phyloP scores from a whole-genome alignment of 1,284 basidiomycete genomes.

The Cryptococcus sp. region DNA sequence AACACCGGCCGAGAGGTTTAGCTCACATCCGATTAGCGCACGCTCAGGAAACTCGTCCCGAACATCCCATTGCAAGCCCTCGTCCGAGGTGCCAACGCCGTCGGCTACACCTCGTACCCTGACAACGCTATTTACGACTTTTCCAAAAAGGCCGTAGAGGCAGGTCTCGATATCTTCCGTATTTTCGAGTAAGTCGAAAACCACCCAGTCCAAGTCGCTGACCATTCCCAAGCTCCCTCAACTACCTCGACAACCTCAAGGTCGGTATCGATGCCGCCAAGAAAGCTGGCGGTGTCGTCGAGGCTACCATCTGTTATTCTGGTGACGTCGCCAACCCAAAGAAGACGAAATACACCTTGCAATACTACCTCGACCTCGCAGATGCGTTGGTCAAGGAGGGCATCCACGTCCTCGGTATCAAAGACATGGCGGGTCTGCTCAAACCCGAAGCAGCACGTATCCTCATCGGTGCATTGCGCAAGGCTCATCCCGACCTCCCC shows the following conservation, averaged over 20 bases:
- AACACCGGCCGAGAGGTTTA: slow-evolving; percentile 5
- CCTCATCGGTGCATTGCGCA: slow-evolving; percentile 89
- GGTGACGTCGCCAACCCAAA: slow-evolving; percentile 95
- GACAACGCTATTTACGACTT: slow-evolving; percentile 99
- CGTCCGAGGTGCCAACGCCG: slow-evolving; percentile 97
- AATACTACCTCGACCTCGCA: slow-evolving; percentile 97
- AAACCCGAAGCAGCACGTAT: slow-evolving; percentile 92
- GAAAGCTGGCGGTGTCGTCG: slow-evolving; percentile 97
- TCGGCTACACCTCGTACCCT: slow-evolving; percentile 98
- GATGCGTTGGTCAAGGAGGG: slow-evolving; percentile 92
- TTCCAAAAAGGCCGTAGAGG: slow-evolving; percentile 96
- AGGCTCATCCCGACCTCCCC: slow-evolving; percentile 94
- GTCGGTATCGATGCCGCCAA: slow-evolving; percentile 98
- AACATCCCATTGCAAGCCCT: slow-evolving; percentile 99
- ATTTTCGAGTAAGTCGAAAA: slow-evolving; percentile 73
- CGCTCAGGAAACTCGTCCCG: slow-evolving; percentile 91
- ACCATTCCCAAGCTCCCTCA: slow-evolving; percentile 67
- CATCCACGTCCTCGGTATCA: slow-evolving; percentile 96
- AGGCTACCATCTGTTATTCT: slow-evolving; percentile 98
- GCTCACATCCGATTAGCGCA: slow-evolving; percentile 61
- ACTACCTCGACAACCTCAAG: slow-evolving; percentile 95
- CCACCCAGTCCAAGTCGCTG: neutral
- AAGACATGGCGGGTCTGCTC: slow-evolving; percentile 98
- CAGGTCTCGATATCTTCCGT: slow-evolving; percentile 99
- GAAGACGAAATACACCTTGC: slow-evolving; percentile 95